Base-by-base conservation (phyloP, 345 rosid genomes). In the Citrus sinensis region DNA sequence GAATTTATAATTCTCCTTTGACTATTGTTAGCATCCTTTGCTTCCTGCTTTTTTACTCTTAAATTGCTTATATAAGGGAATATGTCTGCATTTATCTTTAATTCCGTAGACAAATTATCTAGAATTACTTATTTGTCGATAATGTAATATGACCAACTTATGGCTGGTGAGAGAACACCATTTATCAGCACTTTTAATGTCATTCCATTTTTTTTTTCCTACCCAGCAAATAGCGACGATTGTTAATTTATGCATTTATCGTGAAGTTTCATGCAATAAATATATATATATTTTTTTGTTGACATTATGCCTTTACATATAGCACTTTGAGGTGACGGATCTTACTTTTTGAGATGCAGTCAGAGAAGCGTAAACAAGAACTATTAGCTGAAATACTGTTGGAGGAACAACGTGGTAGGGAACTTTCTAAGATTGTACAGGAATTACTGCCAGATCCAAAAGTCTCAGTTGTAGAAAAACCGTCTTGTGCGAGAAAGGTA, bases 291-390 rank as follows among this genome's bases (percentile, higher is more conserved):
- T 66, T 29, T 42, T 37, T 39, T 39, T 9, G 42, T 59, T 70
- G 16, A 54, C 39, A 24, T 54, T 68, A 3, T 74, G 54, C 20
- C 66, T 70, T 76, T 20, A 8, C 56, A 37, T 59, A 39, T 34
- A 61, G 40, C 61, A 32, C 24, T 25, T 64, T 55, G 25, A 60
- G 63, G 56, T 77, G 34, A 78, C 20, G 58, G 6, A 35, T 59
- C 40, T 86, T 68, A 8, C 62, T 80, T 82, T 37, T 75, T 71
- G 51, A 72, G 55, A 78, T 82, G 61, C 88, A 95, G 99, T 91
- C 95, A 22, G 98, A 86, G 89, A 90, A 85, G 90, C 89, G 90
- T n/a, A 93, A 90, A 78, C 87, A 82, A 71, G 93, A 89, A 71
- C 80, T 95, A 65, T 78, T 93, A 67, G 86, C 90, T 80, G 92